Percentiles rank a stretch among this genome's conserved stretches.
Conservation (phyloP, 2,329 filamentous ascomycete species). For the Pestalotiopsis sp. region DNA sequence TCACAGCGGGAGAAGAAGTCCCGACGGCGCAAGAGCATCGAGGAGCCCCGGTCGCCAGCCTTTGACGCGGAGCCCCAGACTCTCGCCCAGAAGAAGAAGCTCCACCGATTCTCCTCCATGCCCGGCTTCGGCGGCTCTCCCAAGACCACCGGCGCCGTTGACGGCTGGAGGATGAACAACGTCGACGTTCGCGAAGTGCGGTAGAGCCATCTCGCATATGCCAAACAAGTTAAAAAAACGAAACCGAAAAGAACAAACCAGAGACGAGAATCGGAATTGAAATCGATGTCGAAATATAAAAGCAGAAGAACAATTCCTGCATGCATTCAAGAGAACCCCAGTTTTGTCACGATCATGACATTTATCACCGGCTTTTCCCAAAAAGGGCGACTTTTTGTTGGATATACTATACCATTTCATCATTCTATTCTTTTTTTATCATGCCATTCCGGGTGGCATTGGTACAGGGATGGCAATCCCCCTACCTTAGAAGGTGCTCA, state of each 20-base stretch:
- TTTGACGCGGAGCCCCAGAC: constrained; percentile 37
- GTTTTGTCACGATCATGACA: background rate
- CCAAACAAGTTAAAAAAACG: background rate
- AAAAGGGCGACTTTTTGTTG: background rate
- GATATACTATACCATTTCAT: background rate
- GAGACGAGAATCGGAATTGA: background rate
- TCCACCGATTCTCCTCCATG: constrained; percentile 60
- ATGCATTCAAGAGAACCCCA: background rate
- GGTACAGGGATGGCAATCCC: background rate
- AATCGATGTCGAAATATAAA: background rate
- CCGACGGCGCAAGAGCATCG: constrained; percentile 25
- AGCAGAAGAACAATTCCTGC: background rate
- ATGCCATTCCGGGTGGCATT: background rate
- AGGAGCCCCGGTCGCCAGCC: constrained; percentile 29
- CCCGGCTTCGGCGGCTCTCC: constrained; percentile 52
- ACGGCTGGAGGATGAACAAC: constrained; percentile 42
- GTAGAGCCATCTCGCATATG: constrained; percentile 3
- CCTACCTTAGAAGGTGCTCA: background rate
- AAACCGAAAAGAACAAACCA: background rate
- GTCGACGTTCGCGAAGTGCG: constrained; percentile 24
- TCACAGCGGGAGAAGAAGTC: background rate
- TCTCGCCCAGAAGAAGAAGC: constrained; percentile 42
- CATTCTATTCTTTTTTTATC: background rate
- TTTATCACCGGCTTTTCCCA: background rate
- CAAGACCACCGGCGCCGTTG: constrained; percentile 29